phyloP scores from a whole-genome alignment of 768 basidiomycete species.

The Serendipita indica region DNA sequence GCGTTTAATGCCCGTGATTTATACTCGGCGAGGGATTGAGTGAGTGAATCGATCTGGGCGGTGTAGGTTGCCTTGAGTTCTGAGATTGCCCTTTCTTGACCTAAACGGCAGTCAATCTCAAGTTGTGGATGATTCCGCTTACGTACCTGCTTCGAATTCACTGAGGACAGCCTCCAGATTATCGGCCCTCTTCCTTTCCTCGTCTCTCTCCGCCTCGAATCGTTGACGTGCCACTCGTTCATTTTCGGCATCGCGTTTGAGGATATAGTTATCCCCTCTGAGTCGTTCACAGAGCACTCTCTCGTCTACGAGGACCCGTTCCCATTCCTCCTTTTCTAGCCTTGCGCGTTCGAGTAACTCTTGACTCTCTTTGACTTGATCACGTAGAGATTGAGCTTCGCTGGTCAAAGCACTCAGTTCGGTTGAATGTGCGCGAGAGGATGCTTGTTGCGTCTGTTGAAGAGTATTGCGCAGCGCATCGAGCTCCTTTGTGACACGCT shows the following conservation, averaged over 20 bases:
- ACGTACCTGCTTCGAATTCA: slow-evolving; percentile 85
- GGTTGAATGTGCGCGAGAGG: background rate
- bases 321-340: slow-evolving; percentile 68
- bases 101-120: slow-evolving; percentile 14
- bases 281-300: slow-evolving; percentile 44
- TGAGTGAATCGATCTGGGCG: slow-evolving; percentile 49
- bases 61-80: slow-evolving; percentile 44
- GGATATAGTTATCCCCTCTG: background rate
- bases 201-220: slow-evolving; percentile 48
- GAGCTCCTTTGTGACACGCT: slow-evolving; percentile 54
- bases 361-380: slow-evolving; percentile 38
- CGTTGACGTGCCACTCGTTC: slow-evolving; percentile 46
- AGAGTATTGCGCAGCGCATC: slow-evolving; percentile 41
- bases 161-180: slow-evolving; percentile 88
- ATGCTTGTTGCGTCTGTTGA: background rate
- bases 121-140: too few species aligned
- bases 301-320: slow-evolving; percentile 45
- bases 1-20: slow-evolving; percentile 78
- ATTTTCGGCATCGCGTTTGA: slow-evolving; percentile 36
- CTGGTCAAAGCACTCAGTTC: slow-evolving; percentile 25
- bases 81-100: slow-evolving; percentile 39
- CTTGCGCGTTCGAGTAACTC: slow-evolving; percentile 78
- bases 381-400: slow-evolving; percentile 29
- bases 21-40: slow-evolving; percentile 73
- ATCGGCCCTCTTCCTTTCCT: slow-evolving; percentile 53